A percentile compares a stretch with the other conserved stretches of the same genome.
phyloP scores from a whole-genome alignment of 306 rosid genomes.

The cucumber (Cucumis sativus) region Cucumber_9930_V3 NC_026656.2:17350501-17351000 shows the following conservation, averaged over 20 bases:
- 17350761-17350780: constrained; percentile 7
- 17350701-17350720: constrained; percentile 16
- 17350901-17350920: constrained; percentile 14
- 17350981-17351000: constrained; percentile 24
- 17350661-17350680: constrained; percentile 8
- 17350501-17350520: no score
- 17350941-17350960: constrained; percentile 19
- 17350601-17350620: background rate
- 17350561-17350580: background rate
- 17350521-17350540: background rate
- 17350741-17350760: constrained; percentile 17
- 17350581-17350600: background rate
- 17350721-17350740: constrained; percentile 13
- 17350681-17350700: constrained; percentile 20
- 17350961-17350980: constrained; percentile 20
- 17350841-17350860: constrained; percentile 7
- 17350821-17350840: background rate
- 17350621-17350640: background rate
- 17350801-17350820: background rate
- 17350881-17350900: constrained; percentile 12
- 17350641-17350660: background rate
- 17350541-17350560: background rate
- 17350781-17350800: background rate
- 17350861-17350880: constrained; percentile 19
- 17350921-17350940: constrained; percentile 16